Conservation (phyloP, 768 basidiomycete genomes). For the Russula dissimulans region DNA sequence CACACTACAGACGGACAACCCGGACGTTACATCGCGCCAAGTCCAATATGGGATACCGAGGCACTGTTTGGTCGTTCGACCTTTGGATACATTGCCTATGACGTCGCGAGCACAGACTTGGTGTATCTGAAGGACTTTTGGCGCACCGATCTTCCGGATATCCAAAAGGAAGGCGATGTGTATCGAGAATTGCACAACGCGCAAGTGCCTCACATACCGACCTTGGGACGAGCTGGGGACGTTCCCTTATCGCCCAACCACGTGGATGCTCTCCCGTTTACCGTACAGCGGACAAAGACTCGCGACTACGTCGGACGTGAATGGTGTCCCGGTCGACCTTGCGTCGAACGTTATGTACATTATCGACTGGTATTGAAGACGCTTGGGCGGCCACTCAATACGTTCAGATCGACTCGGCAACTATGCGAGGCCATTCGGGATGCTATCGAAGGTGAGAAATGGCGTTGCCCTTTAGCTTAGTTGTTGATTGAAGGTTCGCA, state of each 20-base stretch:
- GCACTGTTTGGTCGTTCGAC: neutral
- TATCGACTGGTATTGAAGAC: slow-evolving; percentile 1
- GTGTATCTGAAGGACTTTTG: slow-evolving; percentile 1
- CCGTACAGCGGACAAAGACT: neutral
- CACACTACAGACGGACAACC: neutral
- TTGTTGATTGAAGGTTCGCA: neutral
- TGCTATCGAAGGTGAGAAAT: neutral
- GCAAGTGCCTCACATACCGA: neutral
- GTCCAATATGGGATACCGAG: neutral
- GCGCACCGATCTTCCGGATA: neutral
- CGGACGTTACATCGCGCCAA: neutral
- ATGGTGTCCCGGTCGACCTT: neutral
- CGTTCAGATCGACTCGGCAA: neutral
- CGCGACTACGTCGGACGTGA: neutral
- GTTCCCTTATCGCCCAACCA: neutral
- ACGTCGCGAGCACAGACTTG: neutral
- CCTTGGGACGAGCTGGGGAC: neutral
- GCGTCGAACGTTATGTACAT: neutral
- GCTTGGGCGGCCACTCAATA: neutral
- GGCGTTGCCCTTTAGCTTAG: neutral
- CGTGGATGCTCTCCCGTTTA: neutral
- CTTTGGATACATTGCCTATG: neutral
- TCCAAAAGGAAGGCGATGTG: neutral
- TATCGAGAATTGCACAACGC: neutral
- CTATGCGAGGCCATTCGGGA: neutral